These are phyloP conservation scores for Agastache rugosa DNA, from an alignment of 257 asterid species.

Conservation along the genomic window DNA sequence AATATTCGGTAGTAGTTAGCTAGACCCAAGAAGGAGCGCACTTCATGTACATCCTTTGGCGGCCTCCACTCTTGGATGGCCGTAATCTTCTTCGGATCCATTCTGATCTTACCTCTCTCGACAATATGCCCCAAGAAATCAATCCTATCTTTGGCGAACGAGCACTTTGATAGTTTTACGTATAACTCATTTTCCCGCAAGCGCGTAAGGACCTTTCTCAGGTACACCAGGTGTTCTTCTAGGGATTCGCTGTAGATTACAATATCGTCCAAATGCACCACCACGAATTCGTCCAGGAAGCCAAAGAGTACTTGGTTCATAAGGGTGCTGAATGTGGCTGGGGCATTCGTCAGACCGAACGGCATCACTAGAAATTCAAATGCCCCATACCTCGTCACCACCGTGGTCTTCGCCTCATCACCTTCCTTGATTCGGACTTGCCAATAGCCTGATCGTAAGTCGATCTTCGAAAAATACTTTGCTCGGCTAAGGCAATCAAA, in stretches of 20 bases:
- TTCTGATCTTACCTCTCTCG: neutral
- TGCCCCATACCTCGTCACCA: neutral
- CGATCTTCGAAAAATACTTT: neutral
- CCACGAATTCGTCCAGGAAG: no score
- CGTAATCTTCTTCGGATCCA: neutral
- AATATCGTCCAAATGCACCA: no score
- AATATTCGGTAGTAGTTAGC: neutral
- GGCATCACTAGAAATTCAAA: no score
- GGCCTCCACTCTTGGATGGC: neutral
- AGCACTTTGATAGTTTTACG: neutral
- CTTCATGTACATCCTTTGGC: neutral
- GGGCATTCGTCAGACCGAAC: neutral
- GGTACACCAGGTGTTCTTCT: no score
- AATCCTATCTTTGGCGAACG: neutral
- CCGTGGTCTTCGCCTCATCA: no score
- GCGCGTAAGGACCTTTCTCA: neutral
- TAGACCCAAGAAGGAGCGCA: neutral
- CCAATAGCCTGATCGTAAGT: no score
- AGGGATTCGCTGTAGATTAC: no score
- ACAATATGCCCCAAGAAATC: neutral
- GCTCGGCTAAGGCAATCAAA: neutral
- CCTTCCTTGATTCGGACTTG: neutral
- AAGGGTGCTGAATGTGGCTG: neutral
- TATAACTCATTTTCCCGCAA: no score
- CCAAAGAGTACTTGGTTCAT: neutral